These are phyloP conservation scores for Terana coerulea DNA, from an alignment of 768 basidiomycete genomes.

Conservation along the genomic window DNA sequence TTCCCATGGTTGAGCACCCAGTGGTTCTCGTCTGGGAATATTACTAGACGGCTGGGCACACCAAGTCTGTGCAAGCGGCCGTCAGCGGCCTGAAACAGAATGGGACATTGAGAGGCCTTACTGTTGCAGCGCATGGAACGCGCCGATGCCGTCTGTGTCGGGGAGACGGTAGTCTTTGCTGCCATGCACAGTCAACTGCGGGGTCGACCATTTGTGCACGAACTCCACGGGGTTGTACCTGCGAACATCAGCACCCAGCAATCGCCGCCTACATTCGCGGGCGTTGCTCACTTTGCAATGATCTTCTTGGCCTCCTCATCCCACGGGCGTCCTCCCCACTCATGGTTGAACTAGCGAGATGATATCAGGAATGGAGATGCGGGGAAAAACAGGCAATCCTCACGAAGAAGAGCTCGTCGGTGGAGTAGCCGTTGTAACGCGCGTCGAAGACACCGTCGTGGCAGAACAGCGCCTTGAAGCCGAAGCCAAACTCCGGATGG, in stretches of 20 bases:
- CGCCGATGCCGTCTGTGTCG: constrained; percentile 79
- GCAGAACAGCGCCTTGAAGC: constrained; percentile 87
- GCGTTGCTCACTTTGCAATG: constrained; percentile 44
- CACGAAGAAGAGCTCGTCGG: constrained; percentile 91
- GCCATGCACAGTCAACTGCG: constrained; percentile 80
- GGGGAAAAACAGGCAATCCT: constrained; percentile 24
- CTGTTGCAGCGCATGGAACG: constrained; percentile 85
- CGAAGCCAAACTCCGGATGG: constrained; percentile 82
- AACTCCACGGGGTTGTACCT: constrained; percentile 80
- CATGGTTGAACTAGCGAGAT: constrained; percentile 68
- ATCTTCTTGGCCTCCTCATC: constrained; percentile 50
- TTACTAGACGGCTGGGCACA: constrained; percentile 70
- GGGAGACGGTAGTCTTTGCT: constrained; percentile 88
- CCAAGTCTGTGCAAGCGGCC: constrained; percentile 42
- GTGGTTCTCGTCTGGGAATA: constrained; percentile 91
- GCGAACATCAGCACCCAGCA: background rate
- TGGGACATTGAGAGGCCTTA: constrained; percentile 35
- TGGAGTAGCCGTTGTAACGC: constrained; percentile 77
- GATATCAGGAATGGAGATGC: background rate
- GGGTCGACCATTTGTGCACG: constrained; percentile 82
- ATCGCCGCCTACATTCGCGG: background rate
- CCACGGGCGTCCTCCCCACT: constrained; percentile 85
- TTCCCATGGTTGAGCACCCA: constrained; percentile 85
- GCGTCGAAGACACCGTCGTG: constrained; percentile 93
- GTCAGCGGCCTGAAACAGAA: background rate